A percentile compares a stretch with the other conserved stretches of the same genome.
These are phyloP conservation scores for Coemansia sp. DNA, from an alignment of 192 early-diverging fungal species.

Conservation along the genomic window DNA sequence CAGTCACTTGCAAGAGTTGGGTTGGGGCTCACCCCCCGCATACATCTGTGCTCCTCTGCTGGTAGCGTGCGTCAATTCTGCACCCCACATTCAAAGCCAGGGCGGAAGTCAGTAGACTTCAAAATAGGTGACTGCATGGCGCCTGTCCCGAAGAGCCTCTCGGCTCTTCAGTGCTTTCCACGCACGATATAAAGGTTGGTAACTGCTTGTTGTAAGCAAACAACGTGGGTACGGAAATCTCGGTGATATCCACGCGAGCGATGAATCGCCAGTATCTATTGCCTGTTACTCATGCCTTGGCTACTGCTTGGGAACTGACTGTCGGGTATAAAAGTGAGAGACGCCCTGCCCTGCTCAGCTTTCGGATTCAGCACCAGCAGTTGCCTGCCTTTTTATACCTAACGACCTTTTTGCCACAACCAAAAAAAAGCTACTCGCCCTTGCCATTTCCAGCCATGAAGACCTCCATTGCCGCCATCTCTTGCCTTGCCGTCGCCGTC, in stretches of 20 bases:
- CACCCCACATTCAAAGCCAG: no score
- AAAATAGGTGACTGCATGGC: no score
- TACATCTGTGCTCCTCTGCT: no score
- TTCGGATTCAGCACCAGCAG: background rate
- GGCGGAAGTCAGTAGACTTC: no score
- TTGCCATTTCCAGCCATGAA: conserved; percentile 3
- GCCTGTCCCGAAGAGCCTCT: no score
- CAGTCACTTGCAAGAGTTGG: no score
- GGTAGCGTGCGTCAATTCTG: no score
- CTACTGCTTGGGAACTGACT: background rate
- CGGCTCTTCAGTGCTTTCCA: no score
- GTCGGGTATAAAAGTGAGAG: background rate
- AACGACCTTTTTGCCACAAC: background rate
- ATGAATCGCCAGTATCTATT: background rate
- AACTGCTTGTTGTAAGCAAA: background rate
- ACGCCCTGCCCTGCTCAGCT: background rate
- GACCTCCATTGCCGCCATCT: conserved; percentile 11
- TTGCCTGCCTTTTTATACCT: background rate
- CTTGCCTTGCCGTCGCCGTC: conserved; percentile 4
- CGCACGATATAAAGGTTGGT: background rate
- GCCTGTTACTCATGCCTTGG: background rate
- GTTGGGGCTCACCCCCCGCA: no score
- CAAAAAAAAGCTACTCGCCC: background rate
- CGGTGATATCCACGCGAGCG: background rate
- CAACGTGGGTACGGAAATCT: background rate